Percentiles rank a stretch among this genome's conserved stretches.
Evolutionary conservation across 805 yeast species (phyloP).

Genomic region (Yarrowia divulgata): DNA sequence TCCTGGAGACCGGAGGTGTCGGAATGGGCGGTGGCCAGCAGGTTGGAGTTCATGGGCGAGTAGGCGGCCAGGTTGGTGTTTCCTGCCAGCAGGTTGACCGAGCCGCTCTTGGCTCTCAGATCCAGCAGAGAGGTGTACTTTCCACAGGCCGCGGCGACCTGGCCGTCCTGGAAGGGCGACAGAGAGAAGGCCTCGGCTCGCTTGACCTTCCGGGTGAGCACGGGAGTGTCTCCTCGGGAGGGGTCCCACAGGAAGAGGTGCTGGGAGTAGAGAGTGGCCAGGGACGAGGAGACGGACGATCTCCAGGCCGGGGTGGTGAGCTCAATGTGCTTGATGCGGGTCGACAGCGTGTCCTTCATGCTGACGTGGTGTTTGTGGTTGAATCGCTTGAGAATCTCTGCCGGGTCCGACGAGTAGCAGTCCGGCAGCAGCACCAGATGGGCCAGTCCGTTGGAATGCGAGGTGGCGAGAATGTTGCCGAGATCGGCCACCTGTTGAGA

Average conservation of each 20-base stretch:
- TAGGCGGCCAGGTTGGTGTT: slow-evolving; percentile 58
- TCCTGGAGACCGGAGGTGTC: slow-evolving; percentile 47
- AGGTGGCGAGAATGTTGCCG: slow-evolving; percentile 64
- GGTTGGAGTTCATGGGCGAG: slow-evolving; percentile 66
- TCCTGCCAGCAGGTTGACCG: slow-evolving; percentile 56
- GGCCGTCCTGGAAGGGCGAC: slow-evolving; percentile 57
- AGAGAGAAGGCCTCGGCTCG: slow-evolving; percentile 63
- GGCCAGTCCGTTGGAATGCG: slow-evolving; percentile 77
- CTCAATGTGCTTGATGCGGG: slow-evolving; percentile 52
- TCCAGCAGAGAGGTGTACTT: slow-evolving; percentile 81
- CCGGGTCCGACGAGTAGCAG: slow-evolving; percentile 58
- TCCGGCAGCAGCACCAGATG: slow-evolving; percentile 76
- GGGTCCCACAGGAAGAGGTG: slow-evolving; percentile 80
- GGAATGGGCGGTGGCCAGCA: slow-evolving; percentile 69
- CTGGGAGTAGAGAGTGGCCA: slow-evolving; percentile 71
- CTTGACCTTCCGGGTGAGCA: slow-evolving; percentile 58
- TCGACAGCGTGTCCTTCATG: slow-evolving; percentile 43
- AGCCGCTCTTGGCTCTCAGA: slow-evolving; percentile 60
- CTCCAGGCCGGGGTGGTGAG: slow-evolving; percentile 56
- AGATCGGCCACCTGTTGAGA: slow-evolving; percentile 49
- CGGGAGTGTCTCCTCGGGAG: slow-evolving; percentile 65
- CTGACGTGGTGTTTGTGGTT: slow-evolving; percentile 74
- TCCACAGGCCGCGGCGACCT: slow-evolving; percentile 64
- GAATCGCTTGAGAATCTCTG: slow-evolving; percentile 78
- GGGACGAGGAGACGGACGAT: slow-evolving; percentile 54